Evolutionary conservation across 23 red algal genomes (phyloP).

Genomic region (Gracilaria caudata): DNA sequence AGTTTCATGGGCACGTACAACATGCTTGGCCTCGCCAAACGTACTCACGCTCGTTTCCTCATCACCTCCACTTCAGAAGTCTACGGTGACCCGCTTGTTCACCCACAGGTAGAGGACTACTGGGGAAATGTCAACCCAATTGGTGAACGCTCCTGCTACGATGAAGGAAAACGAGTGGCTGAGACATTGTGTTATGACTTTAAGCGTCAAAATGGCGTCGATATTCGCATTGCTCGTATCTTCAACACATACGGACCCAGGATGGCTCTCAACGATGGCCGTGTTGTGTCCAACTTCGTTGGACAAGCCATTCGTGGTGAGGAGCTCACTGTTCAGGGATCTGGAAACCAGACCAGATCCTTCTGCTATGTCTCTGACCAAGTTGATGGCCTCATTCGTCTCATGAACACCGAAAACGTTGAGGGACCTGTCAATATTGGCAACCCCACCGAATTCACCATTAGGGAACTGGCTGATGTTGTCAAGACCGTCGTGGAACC

Average conservation of each 20-base stretch:
- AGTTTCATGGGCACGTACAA: constrained; percentile 97
- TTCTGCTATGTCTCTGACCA: constrained; percentile 97
- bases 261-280: constrained; percentile 98
- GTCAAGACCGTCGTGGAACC: constrained; percentile 71
- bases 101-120: constrained; percentile 95
- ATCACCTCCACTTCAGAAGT: constrained; percentile 97
- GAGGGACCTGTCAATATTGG: constrained; percentile 94
- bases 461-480: constrained; percentile 83
- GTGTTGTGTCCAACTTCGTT: constrained; percentile 98
- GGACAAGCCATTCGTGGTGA: constrained; percentile 88
- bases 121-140: constrained; percentile 99
- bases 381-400: constrained; percentile 92
- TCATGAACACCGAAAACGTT: constrained; percentile 85
- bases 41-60: constrained; percentile 89
- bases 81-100: constrained; percentile 94
- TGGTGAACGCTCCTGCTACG: constrained; percentile 96
- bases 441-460: constrained; percentile 93
- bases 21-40: constrained; percentile 98
- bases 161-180: constrained; percentile 97
- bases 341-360: constrained; percentile 94
- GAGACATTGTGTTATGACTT: constrained; percentile 98
- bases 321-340: constrained; percentile 91
- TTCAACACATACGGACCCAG: constrained; percentile 99
- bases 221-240: constrained; percentile 95
- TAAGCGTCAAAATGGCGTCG: constrained; percentile 94